Percentiles rank a stretch among this genome's conserved stretches.
phyloP scores from a whole-genome alignment of 768 basidiomycete genomes.

The Rhizopogon roseolus region DNA sequence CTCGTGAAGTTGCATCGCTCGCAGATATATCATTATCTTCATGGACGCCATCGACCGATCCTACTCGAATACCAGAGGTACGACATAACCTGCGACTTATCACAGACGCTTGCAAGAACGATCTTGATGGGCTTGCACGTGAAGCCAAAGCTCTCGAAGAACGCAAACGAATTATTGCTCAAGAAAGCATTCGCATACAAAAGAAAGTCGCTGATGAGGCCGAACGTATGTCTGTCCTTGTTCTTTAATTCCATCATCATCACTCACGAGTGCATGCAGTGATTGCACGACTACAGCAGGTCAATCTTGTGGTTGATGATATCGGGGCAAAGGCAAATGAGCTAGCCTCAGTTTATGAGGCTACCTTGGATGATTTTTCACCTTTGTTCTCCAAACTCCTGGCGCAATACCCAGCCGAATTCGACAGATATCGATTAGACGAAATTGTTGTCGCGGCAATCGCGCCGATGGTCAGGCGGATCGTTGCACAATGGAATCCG shows the following conservation, averaged over 20 bases:
- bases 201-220: constrained; percentile 75
- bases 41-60: constrained; percentile 87
- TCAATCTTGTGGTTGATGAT: constrained; percentile 71
- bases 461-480: constrained; percentile 68
- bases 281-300: constrained; percentile 69
- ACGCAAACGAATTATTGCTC: constrained; percentile 63
- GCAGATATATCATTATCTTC: constrained; percentile 69
- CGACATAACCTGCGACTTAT: constrained; percentile 92
- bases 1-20: constrained; percentile 83
- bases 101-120: constrained; percentile 72
- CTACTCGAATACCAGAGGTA: constrained; percentile 91
- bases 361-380: constrained; percentile 69
- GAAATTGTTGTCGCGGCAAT: constrained; percentile 94
- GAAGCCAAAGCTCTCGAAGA: constrained; percentile 85
- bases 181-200: constrained; percentile 67
- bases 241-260: neutral
- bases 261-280: constrained; percentile 39
- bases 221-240: constrained; percentile 45
- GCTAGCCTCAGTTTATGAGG: constrained; percentile 60
- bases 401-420: constrained; percentile 66
- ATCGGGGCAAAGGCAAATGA: constrained; percentile 65
- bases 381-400: constrained; percentile 71
- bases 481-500: constrained; percentile 79
- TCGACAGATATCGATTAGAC: constrained; percentile 74
- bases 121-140: constrained; percentile 83